These are phyloP conservation scores for Tolypocladium paradoxum DNA, from an alignment of 2,329 filamentous ascomycete genomes.

Conservation along the genomic window DNA sequence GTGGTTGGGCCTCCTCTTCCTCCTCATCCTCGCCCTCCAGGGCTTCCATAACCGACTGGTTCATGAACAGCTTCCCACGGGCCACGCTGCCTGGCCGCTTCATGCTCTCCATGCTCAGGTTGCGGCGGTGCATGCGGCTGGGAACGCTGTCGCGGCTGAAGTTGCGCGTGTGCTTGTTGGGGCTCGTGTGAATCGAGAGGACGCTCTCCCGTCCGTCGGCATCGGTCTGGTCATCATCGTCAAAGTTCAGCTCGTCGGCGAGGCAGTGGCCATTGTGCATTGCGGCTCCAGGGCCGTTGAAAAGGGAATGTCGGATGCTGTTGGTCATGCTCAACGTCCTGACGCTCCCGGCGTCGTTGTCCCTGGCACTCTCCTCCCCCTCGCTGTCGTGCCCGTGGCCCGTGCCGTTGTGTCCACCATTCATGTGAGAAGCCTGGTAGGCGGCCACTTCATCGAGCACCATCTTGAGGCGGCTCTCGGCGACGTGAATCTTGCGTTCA, in stretches of 20 bases:
- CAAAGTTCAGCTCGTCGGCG: slow-evolving; percentile 83
- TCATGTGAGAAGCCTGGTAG: slow-evolving; percentile 46
- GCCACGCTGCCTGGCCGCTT: slow-evolving; percentile 43
- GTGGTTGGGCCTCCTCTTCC: slow-evolving; percentile 18
- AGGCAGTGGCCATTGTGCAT: slow-evolving; percentile 58
- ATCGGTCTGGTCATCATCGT: slow-evolving; percentile 62
- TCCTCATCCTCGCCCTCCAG: slow-evolving; percentile 45
- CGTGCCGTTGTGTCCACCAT: slow-evolving; percentile 23
- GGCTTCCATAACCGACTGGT: slow-evolving; percentile 43
- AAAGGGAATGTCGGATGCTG: slow-evolving; percentile 62
- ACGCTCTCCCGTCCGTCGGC: slow-evolving; percentile 57
- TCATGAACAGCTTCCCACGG: slow-evolving; percentile 41
- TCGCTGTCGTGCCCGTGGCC: slow-evolving; percentile 41
- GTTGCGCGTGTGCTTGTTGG: slow-evolving; percentile 38
- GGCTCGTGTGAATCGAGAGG: slow-evolving; percentile 34
- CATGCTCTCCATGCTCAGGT: slow-evolving; percentile 48
- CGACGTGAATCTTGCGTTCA: slow-evolving; percentile 81
- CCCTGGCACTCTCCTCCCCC: slow-evolving; percentile 48
- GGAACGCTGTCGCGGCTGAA: slow-evolving; percentile 47
- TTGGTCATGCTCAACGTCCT: slow-evolving; percentile 61
- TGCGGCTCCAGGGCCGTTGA: slow-evolving; percentile 34
- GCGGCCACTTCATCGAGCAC: slow-evolving; percentile 79
- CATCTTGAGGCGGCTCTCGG: slow-evolving; percentile 73
- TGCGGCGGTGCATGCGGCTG: slow-evolving; percentile 38
- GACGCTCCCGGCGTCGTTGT: slow-evolving; percentile 63